Evolutionary conservation across 1,284 basidiomycete genomes (phyloP).

Genomic region (Hypsizygus ulmarius): DNA sequence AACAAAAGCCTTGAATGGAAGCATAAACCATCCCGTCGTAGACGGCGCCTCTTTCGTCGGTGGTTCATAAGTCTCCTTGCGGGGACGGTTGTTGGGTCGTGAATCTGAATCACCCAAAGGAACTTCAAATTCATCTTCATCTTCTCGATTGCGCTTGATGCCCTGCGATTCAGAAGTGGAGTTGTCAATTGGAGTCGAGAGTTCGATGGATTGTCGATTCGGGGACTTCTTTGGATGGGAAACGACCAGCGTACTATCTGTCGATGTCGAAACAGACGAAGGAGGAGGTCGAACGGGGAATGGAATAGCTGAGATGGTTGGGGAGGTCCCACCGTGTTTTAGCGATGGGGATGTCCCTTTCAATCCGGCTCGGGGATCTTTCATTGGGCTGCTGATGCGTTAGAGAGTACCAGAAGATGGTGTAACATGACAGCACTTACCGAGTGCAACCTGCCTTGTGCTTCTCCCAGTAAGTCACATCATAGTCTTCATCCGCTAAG

Average conservation of each 20-base stretch:
- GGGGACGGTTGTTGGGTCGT: conserved; percentile 46
- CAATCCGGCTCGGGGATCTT: conserved; percentile 3
- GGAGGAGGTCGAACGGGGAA: conserved; percentile 30
- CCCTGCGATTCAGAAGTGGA: conserved; percentile 23
- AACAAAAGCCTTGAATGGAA: conserved; percentile 60
- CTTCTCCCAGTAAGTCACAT: conserved; percentile 54
- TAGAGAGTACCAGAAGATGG: background rate
- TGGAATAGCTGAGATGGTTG: conserved; percentile 22
- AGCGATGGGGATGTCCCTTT: conserved; percentile 7
- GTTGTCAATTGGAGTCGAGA: too few relatives aligned
- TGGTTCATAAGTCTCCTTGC: conserved; percentile 45
- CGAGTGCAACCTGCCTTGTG: conserved; percentile 52
- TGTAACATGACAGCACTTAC: conserved; percentile 31
- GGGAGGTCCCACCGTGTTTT: background rate
- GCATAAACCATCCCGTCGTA: conserved; percentile 53
- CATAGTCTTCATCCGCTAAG: conserved; percentile 48
- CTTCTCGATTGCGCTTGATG: conserved; percentile 49
- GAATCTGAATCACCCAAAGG: conserved; percentile 32
- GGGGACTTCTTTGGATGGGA: conserved; percentile 24
- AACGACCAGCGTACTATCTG: conserved; percentile 40
- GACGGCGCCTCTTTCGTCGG: conserved; percentile 42
- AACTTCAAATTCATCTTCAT: conserved; percentile 33
- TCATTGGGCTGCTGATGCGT: conserved; percentile 4
- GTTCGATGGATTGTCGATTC: too few relatives aligned
- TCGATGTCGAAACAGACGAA: conserved; percentile 40